Evolutionary conservation across 176 grass and related monocot genomes (phyloP).

Genomic region (Oryza brachyantha): DNA sequence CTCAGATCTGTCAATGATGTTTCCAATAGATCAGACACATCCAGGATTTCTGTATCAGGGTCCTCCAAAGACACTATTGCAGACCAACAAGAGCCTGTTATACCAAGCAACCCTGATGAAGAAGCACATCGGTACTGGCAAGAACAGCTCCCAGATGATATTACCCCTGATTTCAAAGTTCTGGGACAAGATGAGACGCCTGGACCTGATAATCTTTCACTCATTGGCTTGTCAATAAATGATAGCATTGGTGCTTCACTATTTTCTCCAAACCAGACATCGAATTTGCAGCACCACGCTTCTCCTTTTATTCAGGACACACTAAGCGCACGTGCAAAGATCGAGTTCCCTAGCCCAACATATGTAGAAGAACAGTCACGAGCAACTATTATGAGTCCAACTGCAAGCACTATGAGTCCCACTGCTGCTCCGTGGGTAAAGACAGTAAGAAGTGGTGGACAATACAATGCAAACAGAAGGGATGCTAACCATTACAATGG

Average conservation of each 20-base stretch:
- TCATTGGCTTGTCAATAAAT: constrained; percentile 66
- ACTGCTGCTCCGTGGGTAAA: constrained; percentile 62
- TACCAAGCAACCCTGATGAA: constrained; percentile 73
- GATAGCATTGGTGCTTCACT: constrained; percentile 55
- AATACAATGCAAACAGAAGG: constrained; percentile 59
- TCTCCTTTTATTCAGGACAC: constrained; percentile 51
- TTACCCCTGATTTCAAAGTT: constrained; percentile 87
- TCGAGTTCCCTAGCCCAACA: constrained; percentile 42
- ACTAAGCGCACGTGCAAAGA: constrained; percentile 32
- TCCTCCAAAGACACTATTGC: constrained; percentile 46
- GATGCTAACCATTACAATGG: constrained; percentile 53
- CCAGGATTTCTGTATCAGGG: constrained; percentile 29
- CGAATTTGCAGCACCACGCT: constrained; percentile 45
- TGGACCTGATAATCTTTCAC: constrained; percentile 64
- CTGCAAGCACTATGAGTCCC: constrained; percentile 45
- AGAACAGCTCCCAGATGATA: constrained; percentile 86
- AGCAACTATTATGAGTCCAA: constrained; percentile 49
- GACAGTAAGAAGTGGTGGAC: constrained; percentile 50
- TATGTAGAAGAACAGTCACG: constrained; percentile 41
- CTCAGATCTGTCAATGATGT: constrained; percentile 65
- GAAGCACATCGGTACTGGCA: constrained; percentile 87
- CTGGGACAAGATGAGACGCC: constrained; percentile 63
- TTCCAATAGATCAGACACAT: constrained; percentile 46
- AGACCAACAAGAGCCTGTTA: constrained; percentile 50
- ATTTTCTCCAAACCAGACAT: constrained; percentile 56